A percentile compares a stretch with the other conserved stretches of the same genome.
Evolutionary conservation across 2,329 filamentous ascomycete genomes (phyloP).

Genomic region (Chrysoporthe austroafricana): DNA sequence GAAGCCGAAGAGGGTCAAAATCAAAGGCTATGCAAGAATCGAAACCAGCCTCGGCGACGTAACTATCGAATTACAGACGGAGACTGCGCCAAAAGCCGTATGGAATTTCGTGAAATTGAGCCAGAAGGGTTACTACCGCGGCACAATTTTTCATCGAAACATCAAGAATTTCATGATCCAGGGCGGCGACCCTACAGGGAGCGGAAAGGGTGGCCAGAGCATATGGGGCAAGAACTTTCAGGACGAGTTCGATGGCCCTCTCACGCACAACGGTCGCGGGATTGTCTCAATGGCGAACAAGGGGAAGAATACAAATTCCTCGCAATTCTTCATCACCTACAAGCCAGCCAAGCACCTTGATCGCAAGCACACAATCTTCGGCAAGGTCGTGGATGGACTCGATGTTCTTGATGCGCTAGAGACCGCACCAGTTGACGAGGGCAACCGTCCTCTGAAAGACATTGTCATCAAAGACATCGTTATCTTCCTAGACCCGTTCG

Average conservation of each 20-base stretch:
- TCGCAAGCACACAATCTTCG: slow-evolving; percentile 97
- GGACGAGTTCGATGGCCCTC: slow-evolving; percentile 89
- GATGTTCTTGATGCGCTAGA: slow-evolving; percentile 78
- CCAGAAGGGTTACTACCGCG: slow-evolving; percentile 87
- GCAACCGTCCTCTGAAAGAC: slow-evolving; percentile 74
- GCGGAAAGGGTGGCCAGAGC: slow-evolving; percentile 84
- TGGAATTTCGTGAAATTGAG: slow-evolving; percentile 95
- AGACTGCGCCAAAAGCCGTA: slow-evolving; percentile 88
- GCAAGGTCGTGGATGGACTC: slow-evolving; percentile 76
- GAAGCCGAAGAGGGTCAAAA: slow-evolving; percentile 84
- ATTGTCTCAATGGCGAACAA: slow-evolving; percentile 97
- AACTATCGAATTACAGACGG: slow-evolving; percentile 87
- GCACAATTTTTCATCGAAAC: slow-evolving; percentile 86
- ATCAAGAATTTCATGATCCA: slow-evolving; percentile 98
- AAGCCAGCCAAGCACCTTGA: slow-evolving; percentile 83
- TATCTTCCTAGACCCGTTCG: slow-evolving; percentile 92
- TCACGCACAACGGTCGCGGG: slow-evolving; percentile 81
- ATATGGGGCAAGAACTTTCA: slow-evolving; percentile 94
- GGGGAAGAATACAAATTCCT: slow-evolving; percentile 95
- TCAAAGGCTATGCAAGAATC: slow-evolving; percentile 88
- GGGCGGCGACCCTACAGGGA: slow-evolving; percentile 91
- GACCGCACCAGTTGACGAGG: slow-evolving; percentile 73
- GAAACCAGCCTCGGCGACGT: slow-evolving; percentile 83
- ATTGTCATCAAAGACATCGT: slow-evolving; percentile 82
- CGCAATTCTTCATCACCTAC: slow-evolving; percentile 94